Conservation (phyloP, 2,329 filamentous ascomycete species). For the Scytalidium lignicola region DNA sequence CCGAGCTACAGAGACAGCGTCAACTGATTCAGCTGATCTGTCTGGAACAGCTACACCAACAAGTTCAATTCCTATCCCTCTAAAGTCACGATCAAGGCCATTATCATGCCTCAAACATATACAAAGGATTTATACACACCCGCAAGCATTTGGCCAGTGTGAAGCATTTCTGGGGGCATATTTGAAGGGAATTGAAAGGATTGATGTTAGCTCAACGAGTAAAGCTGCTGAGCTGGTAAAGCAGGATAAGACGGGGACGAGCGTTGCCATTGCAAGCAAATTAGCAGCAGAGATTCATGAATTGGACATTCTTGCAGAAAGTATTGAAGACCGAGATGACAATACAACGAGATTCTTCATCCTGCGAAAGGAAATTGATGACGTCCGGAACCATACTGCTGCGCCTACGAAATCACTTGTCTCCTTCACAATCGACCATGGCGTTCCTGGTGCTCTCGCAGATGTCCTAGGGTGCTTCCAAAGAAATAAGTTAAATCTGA, state of each 20-base stretch:
- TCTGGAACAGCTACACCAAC: conserved; percentile 49
- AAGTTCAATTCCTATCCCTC: conserved; percentile 36
- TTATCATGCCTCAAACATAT: conserved; percentile 54
- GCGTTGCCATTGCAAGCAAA: conserved; percentile 73
- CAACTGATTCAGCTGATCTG: conserved; percentile 22
- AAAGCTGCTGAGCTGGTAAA: conserved; percentile 74
- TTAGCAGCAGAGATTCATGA: conserved; percentile 66
- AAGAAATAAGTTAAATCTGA: conserved; percentile 69
- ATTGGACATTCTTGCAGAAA: conserved; percentile 62
- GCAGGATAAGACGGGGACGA: conserved; percentile 51
- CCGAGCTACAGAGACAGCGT: conserved; percentile 7
- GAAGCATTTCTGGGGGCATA: conserved; percentile 64
- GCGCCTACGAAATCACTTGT: conserved; percentile 63
- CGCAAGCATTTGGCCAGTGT: conserved; percentile 94
- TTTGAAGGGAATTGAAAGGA: conserved; percentile 68
- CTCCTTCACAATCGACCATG: conserved; percentile 77
- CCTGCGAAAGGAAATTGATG: conserved; percentile 33
- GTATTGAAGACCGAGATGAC: conserved; percentile 68
- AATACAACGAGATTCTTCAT: conserved; percentile 80
- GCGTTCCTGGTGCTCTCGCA: conserved; percentile 74
- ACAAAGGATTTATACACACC: conserved; percentile 81
- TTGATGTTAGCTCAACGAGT: conserved; percentile 82
- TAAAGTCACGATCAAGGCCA: conserved; percentile 43
- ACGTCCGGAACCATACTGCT: conserved; percentile 7
- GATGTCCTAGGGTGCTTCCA: conserved; percentile 77